Base-by-base conservation (phyloP, 169 alveolate species). In the Plasmodium vivax region DNA sequence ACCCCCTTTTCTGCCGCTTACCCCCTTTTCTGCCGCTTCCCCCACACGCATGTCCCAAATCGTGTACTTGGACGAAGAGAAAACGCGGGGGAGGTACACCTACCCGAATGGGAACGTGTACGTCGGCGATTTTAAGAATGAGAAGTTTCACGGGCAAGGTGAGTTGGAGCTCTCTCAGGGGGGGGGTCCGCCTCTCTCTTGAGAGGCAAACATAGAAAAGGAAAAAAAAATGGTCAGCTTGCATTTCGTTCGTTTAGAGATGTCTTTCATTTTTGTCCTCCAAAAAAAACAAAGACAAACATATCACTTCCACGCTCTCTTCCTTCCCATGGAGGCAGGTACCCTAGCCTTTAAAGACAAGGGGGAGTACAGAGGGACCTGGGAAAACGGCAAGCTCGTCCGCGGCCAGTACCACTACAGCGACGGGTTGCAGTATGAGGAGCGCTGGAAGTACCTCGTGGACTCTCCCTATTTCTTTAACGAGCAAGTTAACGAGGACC, bases 81-180 rank as follows among this genome's bases (percentile, higher is more conserved):
- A 87, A 87, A 87, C 80, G 14, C n/a, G 82, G 47, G 93, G 93
- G 43, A 77, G 71, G 83, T 87, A 87, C 38, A 23, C 68, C 14
- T 87, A 87, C 23, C 87, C 93, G 19, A 87, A 87, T 87, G 93
- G 93, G 27, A 87, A 87, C 82, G 58, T 87, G 45, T 87, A 87
- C 45, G 38, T 75, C 12, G 93, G 93, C 9, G 93, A 87, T 0
- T 87, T 87, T 75, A 87, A 75, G 81, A 87, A 87, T 74, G 85
- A 87, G 32, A 87, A 87, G 34, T 87, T 87, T 56, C 93, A 87
- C 32, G 93, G 93, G 12, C 51, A 87, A 32, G 93, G 93, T 87
- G 68, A 27, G 80, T 2, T 12, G 2, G 19, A 68, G 12, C 1
- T 1, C 36, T 62, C 36, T 62, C 7, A 0, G 36, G 1, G 16